Base-by-base conservation (phyloP, 441 rosid genomes). In the Raphanus hybrid region DNA sequence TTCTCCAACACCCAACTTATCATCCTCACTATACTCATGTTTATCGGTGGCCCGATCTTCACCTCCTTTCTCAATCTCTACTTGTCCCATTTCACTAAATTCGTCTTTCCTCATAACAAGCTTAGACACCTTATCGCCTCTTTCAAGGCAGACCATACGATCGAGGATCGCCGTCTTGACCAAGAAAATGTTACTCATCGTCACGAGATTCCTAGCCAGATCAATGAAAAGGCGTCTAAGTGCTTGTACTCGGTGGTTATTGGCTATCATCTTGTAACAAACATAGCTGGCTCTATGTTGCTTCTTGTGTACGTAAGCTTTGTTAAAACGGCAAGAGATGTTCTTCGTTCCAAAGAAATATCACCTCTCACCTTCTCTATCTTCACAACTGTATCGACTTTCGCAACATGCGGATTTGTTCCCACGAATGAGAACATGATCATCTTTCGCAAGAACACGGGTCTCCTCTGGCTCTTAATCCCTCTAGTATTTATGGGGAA, bases 371-470 rank as follows among this genome's bases (percentile, higher is more conserved):
- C 87, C 12, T 91, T 89, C 75, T 83, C 88, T 0, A 3, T 85
- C 45, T 89, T 91, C 80, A 74, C 87, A 34, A 58, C 83, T 0
- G 73, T 85, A 2, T 91, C 93, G 0, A 87, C 88, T 0, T 85
- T 87, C 15, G 57, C 85, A 3, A 85, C 66, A 70, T 85, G 91
- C 2, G 96, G 92, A 2, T 91, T 86, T 50, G 48, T 85, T 0
- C 96, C 93, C 0, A 89, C 90, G 0, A 89, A 89, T 15, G 93
- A 91, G 69, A 91, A 89, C 81, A 86, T 91, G 93, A 18, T 81
- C 1, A 86, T 85, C 0, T 91, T 91, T 6, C 76, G 70, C 27
- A 84, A 80, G 62, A 87, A 87, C 80, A 67, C 97, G 0, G 89
- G 87, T 12, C 85, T 92, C 4, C 85, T 87, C 7, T 78, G 83